Evolutionary conservation across 768 basidiomycete species (phyloP).

Genomic region (Mycena crocata): DNA sequence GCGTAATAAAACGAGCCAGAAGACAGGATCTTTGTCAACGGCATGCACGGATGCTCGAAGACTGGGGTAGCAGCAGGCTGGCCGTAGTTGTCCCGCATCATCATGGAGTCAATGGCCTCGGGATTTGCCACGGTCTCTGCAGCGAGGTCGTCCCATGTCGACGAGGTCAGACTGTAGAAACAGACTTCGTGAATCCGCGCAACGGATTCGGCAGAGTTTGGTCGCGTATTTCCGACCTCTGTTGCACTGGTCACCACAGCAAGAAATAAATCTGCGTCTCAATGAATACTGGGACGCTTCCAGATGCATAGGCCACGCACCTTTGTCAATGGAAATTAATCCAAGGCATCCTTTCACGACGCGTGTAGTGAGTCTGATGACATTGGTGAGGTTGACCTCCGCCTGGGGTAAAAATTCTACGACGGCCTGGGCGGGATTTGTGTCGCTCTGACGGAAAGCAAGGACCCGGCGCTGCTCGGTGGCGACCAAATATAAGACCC

Average conservation of each 20-base stretch:
- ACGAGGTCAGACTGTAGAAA: conserved; percentile 88
- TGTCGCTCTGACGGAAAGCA: conserved; percentile 74
- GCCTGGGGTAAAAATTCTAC: conserved; percentile 87
- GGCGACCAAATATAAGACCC: conserved; percentile 80
- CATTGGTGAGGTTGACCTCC: conserved; percentile 73
- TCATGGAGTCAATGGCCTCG: conserved; percentile 63
- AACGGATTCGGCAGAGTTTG: conserved; percentile 72
- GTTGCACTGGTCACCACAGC: conserved; percentile 82
- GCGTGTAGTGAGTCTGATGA: conserved; percentile 76
- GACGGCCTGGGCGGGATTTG: conserved; percentile 70
- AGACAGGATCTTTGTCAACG: conserved; percentile 90
- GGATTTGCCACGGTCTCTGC: conserved; percentile 66
- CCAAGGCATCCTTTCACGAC: conserved; percentile 88
- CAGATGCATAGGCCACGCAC: conserved; percentile 48
- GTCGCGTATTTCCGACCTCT: conserved; percentile 78
- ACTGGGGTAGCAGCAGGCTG: conserved; percentile 59
- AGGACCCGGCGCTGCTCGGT: conserved; percentile 71
- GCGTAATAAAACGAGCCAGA: conserved; percentile 96
- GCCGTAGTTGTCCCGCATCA: conserved; percentile 61
- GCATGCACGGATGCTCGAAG: conserved; percentile 91
- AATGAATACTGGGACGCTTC: background rate
- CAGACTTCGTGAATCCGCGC: conserved; percentile 89
- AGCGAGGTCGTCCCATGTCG: conserved; percentile 85
- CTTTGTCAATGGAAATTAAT: conserved; percentile 77
- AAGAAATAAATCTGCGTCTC: conserved; percentile 80